These are phyloP conservation scores for Aurantiochytrium sp. DNA, from an alignment of 108 stramenopile species.

Conservation along the genomic window DNA sequence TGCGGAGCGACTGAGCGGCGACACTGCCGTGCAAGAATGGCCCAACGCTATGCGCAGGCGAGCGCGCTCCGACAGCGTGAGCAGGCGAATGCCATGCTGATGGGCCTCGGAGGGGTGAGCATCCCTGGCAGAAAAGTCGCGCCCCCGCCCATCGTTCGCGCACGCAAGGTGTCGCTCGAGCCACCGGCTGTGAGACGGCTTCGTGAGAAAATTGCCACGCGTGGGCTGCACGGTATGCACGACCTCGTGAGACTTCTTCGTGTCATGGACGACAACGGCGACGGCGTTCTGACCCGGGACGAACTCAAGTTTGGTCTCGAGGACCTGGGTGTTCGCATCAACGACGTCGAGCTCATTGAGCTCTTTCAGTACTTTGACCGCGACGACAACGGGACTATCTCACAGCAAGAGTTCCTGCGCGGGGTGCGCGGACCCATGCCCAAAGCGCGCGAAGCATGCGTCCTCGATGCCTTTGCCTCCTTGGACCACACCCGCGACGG, in stretches of 20 bases:
- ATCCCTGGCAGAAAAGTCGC: no score
- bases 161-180: background rate
- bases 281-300: background rate
- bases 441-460: background rate
- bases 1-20: no score
- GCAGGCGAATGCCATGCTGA: no score
- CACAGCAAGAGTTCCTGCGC: constrained; percentile 5
- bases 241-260: background rate
- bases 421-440: background rate
- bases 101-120: no score
- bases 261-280: background rate
- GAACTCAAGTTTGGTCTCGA: constrained; percentile 9
- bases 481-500: background rate
- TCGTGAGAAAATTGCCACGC: background rate
- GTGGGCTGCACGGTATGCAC: background rate
- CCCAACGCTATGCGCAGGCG: no score
- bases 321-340: constrained; percentile 15
- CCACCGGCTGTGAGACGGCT: background rate
- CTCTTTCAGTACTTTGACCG: constrained; percentile 26
- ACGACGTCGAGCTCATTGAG: background rate
- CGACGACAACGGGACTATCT: background rate
- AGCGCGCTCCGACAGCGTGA: no score
- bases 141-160: no score
- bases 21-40: no score
- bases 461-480: background rate